A percentile compares a stretch with the other conserved stretches of the same genome.
phyloP scores from a whole-genome alignment of 371 early-diverging fungal genomes.

The Rhizopus delemar region DNA sequence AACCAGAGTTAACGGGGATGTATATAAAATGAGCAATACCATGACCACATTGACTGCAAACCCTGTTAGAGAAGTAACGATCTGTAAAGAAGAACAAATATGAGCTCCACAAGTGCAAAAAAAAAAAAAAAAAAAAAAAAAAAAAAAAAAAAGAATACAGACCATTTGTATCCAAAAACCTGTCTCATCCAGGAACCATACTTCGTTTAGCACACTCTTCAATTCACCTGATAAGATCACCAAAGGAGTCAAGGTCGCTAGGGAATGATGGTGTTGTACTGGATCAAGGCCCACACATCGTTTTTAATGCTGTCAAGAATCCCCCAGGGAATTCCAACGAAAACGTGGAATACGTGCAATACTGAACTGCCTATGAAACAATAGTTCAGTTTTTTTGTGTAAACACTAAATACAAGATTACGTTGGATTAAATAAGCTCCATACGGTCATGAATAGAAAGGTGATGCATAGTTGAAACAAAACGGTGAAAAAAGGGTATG shows the following conservation, averaged over 20 bases:
- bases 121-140: no score
- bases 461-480: constrained; percentile 59
- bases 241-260: constrained; percentile 14
- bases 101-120: no score
- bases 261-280: constrained; percentile 25
- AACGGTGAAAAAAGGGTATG: constrained; percentile 61
- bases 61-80: constrained; percentile 25
- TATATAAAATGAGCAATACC: constrained; percentile 18
- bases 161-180: constrained; percentile 36
- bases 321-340: constrained; percentile 50
- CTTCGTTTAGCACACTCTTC: constrained; percentile 8
- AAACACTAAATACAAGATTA: constrained; percentile 16
- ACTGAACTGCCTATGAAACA: neutral
- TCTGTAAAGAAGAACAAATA: neutral
- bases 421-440: constrained; percentile 44
- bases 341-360: constrained; percentile 42
- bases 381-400: neutral
- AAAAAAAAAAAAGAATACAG: neutral
- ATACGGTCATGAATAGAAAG: constrained; percentile 44
- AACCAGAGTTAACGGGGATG: constrained; percentile 20
- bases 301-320: constrained; percentile 51
- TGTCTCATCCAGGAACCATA: constrained; percentile 28
- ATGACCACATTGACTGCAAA: constrained; percentile 20
- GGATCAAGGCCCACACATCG: constrained; percentile 50
- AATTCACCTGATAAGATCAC: constrained; percentile 27